Evolutionary conservation across 2,329 filamentous ascomycete species (phyloP).

Genomic region (Fusarium nisikadoi): DNA sequence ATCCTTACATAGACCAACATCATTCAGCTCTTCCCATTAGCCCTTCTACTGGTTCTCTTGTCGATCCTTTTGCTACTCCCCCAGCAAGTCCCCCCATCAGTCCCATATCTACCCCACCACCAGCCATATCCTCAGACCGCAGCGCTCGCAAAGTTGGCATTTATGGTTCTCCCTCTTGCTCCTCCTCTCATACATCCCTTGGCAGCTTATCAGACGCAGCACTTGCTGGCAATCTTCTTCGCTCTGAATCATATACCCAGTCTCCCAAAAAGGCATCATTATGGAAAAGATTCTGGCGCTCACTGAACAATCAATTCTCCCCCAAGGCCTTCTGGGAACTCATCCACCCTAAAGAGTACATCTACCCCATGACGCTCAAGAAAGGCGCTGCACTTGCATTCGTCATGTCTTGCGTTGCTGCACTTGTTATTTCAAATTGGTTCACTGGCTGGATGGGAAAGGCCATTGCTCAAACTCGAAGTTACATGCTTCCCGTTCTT

Average conservation of each 20-base stretch:
- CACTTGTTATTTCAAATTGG: neutral
- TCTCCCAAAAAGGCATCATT: neutral
- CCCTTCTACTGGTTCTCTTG: neutral
- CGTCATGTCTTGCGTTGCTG: neutral
- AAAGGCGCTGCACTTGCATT: conserved; percentile 1
- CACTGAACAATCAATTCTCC: neutral
- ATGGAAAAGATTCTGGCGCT: neutral
- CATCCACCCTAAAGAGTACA: neutral
- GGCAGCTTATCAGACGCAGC: neutral
- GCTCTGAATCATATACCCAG: neutral
- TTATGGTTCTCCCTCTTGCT: neutral
- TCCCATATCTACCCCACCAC: neutral
- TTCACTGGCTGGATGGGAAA: neutral
- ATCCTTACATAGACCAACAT: neutral
- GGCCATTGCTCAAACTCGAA: neutral
- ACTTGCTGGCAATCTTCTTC: neutral
- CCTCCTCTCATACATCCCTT: neutral
- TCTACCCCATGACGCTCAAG: neutral
- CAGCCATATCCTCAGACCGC: neutral
- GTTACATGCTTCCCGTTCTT: conserved; percentile 1
- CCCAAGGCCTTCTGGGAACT: conserved; percentile 7
- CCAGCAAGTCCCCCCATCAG: neutral
- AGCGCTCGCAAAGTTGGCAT: conserved; percentile 6
- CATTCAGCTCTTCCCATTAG: neutral
- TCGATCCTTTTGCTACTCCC: neutral